Evolutionary conservation across 1,284 basidiomycete species (phyloP).

Genomic region (Microbotryum saponariae): DNA sequence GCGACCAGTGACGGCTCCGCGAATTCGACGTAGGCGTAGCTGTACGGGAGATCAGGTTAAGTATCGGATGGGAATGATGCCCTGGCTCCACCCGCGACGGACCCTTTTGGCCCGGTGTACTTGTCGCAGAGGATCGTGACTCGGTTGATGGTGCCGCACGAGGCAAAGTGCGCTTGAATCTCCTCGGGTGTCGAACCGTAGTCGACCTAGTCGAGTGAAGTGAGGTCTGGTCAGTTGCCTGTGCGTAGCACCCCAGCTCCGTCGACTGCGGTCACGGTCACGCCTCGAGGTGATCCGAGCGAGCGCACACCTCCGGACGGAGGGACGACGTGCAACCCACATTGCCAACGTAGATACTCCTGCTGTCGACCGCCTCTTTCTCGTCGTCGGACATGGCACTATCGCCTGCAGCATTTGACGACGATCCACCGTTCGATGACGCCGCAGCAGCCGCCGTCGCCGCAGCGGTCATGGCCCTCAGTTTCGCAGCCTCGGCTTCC

Average conservation of each 20-base stretch:
- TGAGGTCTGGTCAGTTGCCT: neutral
- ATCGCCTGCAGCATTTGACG: constrained; percentile 3
- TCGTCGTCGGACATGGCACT: constrained; percentile 42
- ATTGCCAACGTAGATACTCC: constrained; percentile 95
- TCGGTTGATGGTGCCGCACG: constrained; percentile 96
- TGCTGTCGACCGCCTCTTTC: constrained; percentile 62
- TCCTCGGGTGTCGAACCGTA: constrained; percentile 97
- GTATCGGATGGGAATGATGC: neutral
- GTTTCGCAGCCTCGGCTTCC: constrained; percentile 80
- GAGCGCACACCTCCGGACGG: neutral
- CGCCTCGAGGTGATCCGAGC: neutral
- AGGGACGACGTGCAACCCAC: constrained; percentile 50
- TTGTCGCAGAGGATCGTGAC: constrained; percentile 99
- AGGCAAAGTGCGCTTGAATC: constrained; percentile 94
- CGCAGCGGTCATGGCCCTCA: constrained; percentile 67
- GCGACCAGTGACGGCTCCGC: constrained; percentile 88
- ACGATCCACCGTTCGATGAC: constrained; percentile 1
- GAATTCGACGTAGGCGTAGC: constrained; percentile 98
- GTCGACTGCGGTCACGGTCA: neutral
- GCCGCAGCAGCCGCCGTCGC: constrained; percentile 45
- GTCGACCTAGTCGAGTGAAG: constrained; percentile 63
- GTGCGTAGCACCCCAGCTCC: neutral
- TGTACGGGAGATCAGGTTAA: constrained; percentile 39
- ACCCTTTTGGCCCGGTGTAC: constrained; percentile 99
- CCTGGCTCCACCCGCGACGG: constrained; percentile 35